A percentile compares a stretch with the other conserved stretches of the same genome.
phyloP scores from a whole-genome alignment of 2,329 filamentous ascomycete genomes.

The Cercospora nicotianae region DNA sequence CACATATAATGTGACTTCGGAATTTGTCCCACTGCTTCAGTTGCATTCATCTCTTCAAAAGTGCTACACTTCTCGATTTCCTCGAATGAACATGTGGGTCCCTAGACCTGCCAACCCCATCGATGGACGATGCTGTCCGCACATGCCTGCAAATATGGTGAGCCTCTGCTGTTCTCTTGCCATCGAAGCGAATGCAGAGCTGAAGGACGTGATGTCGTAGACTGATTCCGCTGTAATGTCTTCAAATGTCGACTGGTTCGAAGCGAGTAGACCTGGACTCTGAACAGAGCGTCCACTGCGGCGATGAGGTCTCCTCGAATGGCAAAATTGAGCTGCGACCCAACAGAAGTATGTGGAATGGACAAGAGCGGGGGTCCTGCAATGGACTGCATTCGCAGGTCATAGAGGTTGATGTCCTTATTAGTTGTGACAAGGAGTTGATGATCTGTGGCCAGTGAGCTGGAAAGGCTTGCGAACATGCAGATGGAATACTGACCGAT shows the following conservation, averaged over 20 bases:
- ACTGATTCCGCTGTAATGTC: conserved; percentile 11
- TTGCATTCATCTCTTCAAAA: too few relatives aligned
- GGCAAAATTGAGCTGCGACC: conserved; percentile 8
- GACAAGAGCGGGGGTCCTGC: conserved; percentile 17
- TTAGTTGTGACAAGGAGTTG: conserved; percentile 24
- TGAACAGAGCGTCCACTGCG: conserved; percentile 26
- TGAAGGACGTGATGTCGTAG: neutral
- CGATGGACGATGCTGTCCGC: conserved; percentile 21
- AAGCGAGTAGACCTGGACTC: conserved; percentile 31
- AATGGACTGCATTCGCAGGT: conserved; percentile 19
- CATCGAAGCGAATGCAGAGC: conserved; percentile 23
- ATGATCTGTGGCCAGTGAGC: conserved; percentile 9
- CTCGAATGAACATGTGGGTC: neutral
- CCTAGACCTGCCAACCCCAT: conserved; percentile 21
- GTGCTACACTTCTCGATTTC: neutral
- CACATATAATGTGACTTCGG: neutral
- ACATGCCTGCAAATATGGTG: conserved; percentile 30
- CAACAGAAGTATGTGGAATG: conserved; percentile 14
- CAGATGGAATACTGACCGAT: neutral
- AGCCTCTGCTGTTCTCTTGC: conserved; percentile 24
- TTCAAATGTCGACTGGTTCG: conserved; percentile 23
- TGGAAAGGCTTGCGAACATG: neutral
- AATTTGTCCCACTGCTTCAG: neutral
- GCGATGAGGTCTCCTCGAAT: conserved; percentile 23
- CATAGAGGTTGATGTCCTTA: conserved; percentile 24